Percentiles rank a stretch among this genome's conserved stretches.
Conservation (phyloP, 176 grass and related monocot genomes). For the Paspalum vaginatum region DNA sequence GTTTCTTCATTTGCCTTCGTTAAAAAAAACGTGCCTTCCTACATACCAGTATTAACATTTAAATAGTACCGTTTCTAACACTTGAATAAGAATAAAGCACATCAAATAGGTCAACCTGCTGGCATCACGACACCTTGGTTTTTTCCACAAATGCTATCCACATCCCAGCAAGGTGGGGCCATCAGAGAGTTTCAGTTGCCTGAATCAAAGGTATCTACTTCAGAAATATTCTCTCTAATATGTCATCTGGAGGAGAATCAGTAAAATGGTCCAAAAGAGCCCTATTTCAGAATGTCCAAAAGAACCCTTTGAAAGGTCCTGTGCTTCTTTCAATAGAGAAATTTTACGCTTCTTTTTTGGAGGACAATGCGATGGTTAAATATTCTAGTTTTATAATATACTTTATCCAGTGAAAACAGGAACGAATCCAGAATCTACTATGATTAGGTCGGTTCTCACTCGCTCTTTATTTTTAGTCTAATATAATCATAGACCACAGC, state of each 20-base stretch:
- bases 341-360: not conserved
- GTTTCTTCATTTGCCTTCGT: not conserved
- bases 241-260: not conserved
- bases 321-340: not conserved
- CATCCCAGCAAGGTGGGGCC: not conserved
- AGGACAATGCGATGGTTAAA: not conserved
- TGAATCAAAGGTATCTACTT: not conserved
- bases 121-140: not conserved
- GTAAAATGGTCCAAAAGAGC: not conserved
- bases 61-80: not conserved
- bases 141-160: not conserved
- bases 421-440: not conserved
- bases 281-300: not conserved
- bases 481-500: not conserved
- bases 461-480: not conserved
- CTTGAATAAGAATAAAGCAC: not conserved
- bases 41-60: not conserved
- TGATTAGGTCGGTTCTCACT: not conserved
- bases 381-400: not conserved
- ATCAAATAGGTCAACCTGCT: not conserved
- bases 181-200: not conserved
- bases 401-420: not conserved
- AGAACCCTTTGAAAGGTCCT: not conserved
- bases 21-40: no score
- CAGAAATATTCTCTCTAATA: not conserved